A percentile compares a stretch with the other conserved stretches of the same genome.
phyloP scores from a whole-genome alignment of 352 stramenopile species.

The Phytophthora foliorum region DNA sequence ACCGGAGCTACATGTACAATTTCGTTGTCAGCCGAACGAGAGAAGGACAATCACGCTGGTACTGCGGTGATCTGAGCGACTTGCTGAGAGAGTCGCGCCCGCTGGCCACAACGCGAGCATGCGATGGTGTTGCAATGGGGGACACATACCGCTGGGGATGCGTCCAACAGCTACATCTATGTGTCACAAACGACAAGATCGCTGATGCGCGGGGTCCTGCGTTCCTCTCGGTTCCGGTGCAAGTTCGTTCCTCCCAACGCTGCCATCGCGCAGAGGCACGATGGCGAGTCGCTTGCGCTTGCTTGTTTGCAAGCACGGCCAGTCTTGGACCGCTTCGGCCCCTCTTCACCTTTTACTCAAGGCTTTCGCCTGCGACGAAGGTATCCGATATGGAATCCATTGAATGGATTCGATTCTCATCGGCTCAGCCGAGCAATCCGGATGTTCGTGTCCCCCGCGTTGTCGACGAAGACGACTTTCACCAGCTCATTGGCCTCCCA shows the following conservation, averaged over 20 bases:
- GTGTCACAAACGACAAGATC: slow-evolving; percentile 10
- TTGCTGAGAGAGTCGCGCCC: not conserved
- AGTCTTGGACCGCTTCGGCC: not conserved
- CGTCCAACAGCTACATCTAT: slow-evolving; percentile 4
- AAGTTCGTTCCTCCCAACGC: not conserved
- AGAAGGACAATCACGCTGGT: not conserved
- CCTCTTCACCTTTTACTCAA: not conserved
- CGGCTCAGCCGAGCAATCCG: slow-evolving; percentile 17
- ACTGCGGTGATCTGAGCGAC: not conserved
- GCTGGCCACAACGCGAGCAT: not conserved
- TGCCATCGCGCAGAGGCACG: not conserved
- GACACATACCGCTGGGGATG: slow-evolving; percentile 27
- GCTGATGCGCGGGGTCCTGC: not conserved
- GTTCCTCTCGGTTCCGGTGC: slow-evolving; percentile 4
- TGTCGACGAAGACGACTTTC: slow-evolving; percentile 30
- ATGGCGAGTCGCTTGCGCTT: not conserved
- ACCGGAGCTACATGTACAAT: not conserved
- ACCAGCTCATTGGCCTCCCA: slow-evolving; percentile 22
- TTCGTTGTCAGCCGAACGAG: slow-evolving; percentile 4
- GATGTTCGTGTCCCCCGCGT: not conserved
- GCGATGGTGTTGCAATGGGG: slow-evolving; percentile 17
- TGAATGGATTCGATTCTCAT: not conserved
- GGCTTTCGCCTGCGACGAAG: not conserved
- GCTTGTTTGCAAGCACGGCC: not conserved
- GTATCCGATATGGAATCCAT: no score